A percentile compares a stretch with the other conserved stretches of the same genome.
These are phyloP conservation scores for Fusarium equiseti DNA, from an alignment of 2,329 filamentous ascomycete genomes.

Conservation along the genomic window DNA sequence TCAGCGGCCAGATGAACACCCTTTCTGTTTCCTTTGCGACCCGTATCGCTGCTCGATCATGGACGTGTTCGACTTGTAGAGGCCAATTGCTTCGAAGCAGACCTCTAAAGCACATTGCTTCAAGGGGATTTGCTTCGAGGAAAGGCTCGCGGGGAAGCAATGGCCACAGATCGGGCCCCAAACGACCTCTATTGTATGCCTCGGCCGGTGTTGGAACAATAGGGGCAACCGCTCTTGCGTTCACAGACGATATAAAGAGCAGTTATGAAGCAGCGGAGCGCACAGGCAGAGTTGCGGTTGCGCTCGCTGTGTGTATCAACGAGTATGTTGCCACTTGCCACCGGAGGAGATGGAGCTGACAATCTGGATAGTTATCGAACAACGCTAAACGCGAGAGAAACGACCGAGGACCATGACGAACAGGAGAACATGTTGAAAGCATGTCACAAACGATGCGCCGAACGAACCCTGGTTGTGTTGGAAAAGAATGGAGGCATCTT, in stretches of 20 bases:
- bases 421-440: constrained; percentile 77
- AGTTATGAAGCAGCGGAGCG: constrained; percentile 80
- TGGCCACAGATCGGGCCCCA: constrained; percentile 43
- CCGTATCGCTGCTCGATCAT: constrained; percentile 55
- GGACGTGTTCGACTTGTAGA: constrained; percentile 62
- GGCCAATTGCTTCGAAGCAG: constrained; percentile 54
- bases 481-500: constrained; percentile 99
- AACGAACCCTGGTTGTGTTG: constrained; percentile 85
- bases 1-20: constrained; percentile 56
- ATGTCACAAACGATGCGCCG: constrained; percentile 93
- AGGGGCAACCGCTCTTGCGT: constrained; percentile 63
- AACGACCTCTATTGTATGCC: constrained; percentile 59
- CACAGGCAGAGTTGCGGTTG: constrained; percentile 80
- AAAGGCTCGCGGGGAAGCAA: constrained; percentile 41
- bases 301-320: constrained; percentile 85
- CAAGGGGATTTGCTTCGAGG: constrained; percentile 50
- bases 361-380: constrained; percentile 78
- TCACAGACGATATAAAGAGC: constrained; percentile 79
- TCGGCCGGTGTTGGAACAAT: constrained; percentile 64
- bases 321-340: constrained; percentile 70
- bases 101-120: constrained; percentile 43
- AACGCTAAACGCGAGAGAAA: constrained; percentile 78
- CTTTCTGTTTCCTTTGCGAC: constrained; percentile 55
- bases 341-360: constrained; percentile 6
- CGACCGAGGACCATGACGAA: constrained; percentile 71